Base-by-base conservation (phyloP, 345 rosid genomes). In the Anastatica hierochuntica region DNA sequence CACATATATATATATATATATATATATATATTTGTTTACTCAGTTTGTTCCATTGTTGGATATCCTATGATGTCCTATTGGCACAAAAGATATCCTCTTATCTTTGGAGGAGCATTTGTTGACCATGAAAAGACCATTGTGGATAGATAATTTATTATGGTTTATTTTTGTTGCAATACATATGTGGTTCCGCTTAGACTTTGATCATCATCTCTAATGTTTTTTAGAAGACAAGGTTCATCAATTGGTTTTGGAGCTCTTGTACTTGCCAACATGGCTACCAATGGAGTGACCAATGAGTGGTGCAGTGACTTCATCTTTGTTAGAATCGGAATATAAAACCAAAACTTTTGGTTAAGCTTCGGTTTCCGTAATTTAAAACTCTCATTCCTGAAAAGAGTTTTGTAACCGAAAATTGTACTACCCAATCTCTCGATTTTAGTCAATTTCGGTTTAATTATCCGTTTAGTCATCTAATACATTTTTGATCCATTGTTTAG, bases 171-270 rank as follows among this genome's bases (percentile, higher is more conserved):
- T 27, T 33, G 16, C 52, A 27, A 3, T 48, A 31, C 33, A 47
- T 27, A 47, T 23, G 1, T 19, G 34, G n/a, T 20, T 43, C 43
- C 8, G 57, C 43, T 36, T 66, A 39, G 21, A 64, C 33, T 20
- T 12, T 53, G 57, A 30, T 63, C 27, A 63, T 5, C 49, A 10
- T 54, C 52, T 23, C 3, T 64, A 36, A 7, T 56, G 56, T 56
- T 72, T 7, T 55, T 10, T 72, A 90, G 98, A 76, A 85, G 85
- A 23, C 96, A 87, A 74, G 96, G 82, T 70, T 81, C 96, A 38
- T 90, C 96, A 21, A 90, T 90, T 58, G 98, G 98, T 56, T 90
- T 90, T 70, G 96, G 98, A 71, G 98, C 95, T 63, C 95, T 96
- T 64, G 94, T 90, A 20, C 95, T 95, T 54, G 96, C 95, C 58